These are phyloP conservation scores for Echium plantagineum DNA, from an alignment of 257 asterid species.

Conservation along the genomic window DNA sequence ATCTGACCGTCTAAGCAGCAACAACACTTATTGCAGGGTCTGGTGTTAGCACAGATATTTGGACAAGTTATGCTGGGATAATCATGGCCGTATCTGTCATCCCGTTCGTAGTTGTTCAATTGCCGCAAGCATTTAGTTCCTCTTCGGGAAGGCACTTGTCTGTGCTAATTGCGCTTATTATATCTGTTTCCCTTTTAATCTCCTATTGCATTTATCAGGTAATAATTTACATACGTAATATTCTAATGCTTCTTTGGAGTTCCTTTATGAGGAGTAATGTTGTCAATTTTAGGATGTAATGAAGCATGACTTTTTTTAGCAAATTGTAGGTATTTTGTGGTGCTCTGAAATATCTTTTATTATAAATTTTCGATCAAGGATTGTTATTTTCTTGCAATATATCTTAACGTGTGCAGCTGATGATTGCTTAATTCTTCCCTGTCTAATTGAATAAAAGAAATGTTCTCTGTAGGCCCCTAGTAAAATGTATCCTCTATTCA, in stretches of 20 bases:
- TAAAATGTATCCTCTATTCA: background rate
- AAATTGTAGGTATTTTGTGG: background rate
- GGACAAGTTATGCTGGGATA: slow-evolving; percentile 41
- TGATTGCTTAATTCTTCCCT: background rate
- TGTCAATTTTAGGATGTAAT: background rate
- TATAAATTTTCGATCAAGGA: background rate
- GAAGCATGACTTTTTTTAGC: background rate
- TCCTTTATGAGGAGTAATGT: background rate
- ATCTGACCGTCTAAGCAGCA: too few species aligned
- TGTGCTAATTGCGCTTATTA: slow-evolving; percentile 25
- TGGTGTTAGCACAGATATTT: slow-evolving; percentile 30
- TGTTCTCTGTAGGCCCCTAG: background rate
- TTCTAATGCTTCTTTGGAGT: background rate
- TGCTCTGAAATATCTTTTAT: background rate
- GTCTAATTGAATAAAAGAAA: background rate
- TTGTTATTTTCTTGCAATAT: background rate
- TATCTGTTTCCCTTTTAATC: slow-evolving; percentile 24
- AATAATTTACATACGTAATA: background rate
- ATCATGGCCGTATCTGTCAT: slow-evolving; percentile 41
- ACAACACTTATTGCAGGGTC: slow-evolving; percentile 19
- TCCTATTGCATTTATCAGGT: slow-evolving; percentile 46
- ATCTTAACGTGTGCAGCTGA: background rate
- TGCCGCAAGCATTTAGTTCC: slow-evolving; percentile 13
- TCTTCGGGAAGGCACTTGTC: slow-evolving; percentile 15
- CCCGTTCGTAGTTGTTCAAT: slow-evolving; percentile 37